Base-by-base conservation (phyloP, 148 eudicot species). In the Spergularia bocconei region DNA sequence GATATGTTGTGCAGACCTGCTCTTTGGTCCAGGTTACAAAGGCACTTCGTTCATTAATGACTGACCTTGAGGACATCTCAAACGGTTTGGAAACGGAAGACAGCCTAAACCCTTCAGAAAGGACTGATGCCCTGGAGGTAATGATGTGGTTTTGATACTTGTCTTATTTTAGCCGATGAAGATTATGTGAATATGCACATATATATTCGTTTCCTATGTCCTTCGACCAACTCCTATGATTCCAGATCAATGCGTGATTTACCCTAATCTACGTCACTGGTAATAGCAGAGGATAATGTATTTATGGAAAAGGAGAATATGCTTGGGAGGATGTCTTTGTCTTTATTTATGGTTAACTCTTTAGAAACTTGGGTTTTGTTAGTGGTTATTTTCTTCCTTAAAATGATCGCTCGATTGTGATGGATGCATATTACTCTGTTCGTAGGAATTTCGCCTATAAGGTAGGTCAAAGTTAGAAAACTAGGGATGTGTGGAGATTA, bases 81-180 rank as follows among this genome's bases (percentile, higher is more conserved):
- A 87, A 86, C 71, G 72, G 79, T 78, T 69, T 52, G 78, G 87
- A 86, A 52, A 53, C 76, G 62, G 90, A 91, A 79, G 89, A 83
- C 66, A 72, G 79, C 77, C 72, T 72, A 41, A 92, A 83, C 50
- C 76, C 76, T 64, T 83, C 92, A 51, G 96, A 94, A 82, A 84
- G 85, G 83, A 76, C 78, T 73, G 98, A 94, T 77, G 98, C 98
- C 41, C 85, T 94, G 79, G 98, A 94, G 98, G 98, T 94, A 80
- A 74, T 72, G 53, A 29, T 50, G 66, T 77, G 61, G 9, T 36
- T 11, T 69, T 23, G 13, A 51, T 53, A 13, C 13, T 47, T 41
- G 21, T 75, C 47, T 52, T 6, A 9, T 6, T 25, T 21, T 21
- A 38, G 62, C 53, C 53, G 13, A 0, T 66, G 55, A 19, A 20